Conservation (phyloP, 345 rosid species). For the Triadica sebifera region DNA sequence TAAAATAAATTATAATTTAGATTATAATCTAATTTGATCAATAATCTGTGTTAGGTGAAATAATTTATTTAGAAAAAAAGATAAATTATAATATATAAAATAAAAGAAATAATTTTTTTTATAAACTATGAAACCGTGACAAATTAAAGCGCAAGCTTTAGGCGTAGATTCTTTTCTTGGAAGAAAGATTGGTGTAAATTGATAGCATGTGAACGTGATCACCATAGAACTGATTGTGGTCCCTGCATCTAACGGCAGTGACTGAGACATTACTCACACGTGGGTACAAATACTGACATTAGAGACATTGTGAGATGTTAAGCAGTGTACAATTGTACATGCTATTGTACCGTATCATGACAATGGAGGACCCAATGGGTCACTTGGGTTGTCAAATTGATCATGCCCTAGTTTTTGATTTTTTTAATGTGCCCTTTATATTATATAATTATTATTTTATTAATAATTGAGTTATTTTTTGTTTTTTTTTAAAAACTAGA, state of each 20-base stretch:
- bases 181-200: neutral
- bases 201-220: neutral
- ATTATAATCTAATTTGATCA: no score
- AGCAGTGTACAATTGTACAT: slow-evolving; percentile 24
- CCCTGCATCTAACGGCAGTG: slow-evolving; percentile 29
- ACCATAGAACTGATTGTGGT: slow-evolving; percentile 3
- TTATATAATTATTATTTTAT: neutral
- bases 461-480: no score
- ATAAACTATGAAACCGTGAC: no score
- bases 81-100: no score
- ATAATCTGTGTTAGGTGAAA: no score
- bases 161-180: no score
- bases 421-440: neutral
- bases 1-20: no score
- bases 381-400: slow-evolving; percentile 10
- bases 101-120: no score
- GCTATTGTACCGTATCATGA: neutral
- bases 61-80: no score
- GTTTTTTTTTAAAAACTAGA: no score
- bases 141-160: no score
- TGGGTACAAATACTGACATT: neutral
- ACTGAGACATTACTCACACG: neutral
- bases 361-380: neutral
- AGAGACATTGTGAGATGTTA: slow-evolving; percentile 29
- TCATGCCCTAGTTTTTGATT: no score